These are phyloP conservation scores for Boletus sensibilis DNA, from an alignment of 768 basidiomycete species.

Conservation along the genomic window DNA sequence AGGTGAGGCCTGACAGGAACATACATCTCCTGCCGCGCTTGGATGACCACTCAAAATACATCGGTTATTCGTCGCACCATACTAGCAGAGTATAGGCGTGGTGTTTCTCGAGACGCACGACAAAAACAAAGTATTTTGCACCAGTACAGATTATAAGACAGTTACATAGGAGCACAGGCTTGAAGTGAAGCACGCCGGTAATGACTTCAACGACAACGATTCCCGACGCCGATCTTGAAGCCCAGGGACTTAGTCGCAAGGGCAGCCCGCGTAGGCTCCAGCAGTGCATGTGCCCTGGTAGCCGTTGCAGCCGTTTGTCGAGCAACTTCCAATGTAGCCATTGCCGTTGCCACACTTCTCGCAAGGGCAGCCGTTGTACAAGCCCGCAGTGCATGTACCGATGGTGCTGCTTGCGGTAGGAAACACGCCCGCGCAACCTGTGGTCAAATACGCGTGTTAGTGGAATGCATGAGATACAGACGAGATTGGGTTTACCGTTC, in stretches of 20 bases:
- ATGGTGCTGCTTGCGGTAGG: background rate
- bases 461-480: no score
- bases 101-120: no score
- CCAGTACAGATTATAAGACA: no score
- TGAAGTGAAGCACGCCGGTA: background rate
- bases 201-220: background rate
- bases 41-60: no score
- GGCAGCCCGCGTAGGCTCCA: background rate
- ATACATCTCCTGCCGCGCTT: no score
- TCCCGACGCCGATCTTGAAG: background rate
- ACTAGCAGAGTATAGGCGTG: no score
- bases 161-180: conserved; percentile 37
- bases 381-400: background rate
- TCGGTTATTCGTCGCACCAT: no score
- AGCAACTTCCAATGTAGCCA: background rate
- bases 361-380: conserved; percentile 1
- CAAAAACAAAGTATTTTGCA: no score
- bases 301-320: background rate
- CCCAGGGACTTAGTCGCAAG: background rate
- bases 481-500: background rate
- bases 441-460: background rate
- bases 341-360: background rate
- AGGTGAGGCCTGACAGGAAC: no score
- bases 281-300: background rate
- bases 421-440: background rate